Percentiles rank a stretch among this genome's conserved stretches.
Evolutionary conservation across 208 protist species (phyloP).

Genomic region (Balamuthia mandrillaris): DNA sequence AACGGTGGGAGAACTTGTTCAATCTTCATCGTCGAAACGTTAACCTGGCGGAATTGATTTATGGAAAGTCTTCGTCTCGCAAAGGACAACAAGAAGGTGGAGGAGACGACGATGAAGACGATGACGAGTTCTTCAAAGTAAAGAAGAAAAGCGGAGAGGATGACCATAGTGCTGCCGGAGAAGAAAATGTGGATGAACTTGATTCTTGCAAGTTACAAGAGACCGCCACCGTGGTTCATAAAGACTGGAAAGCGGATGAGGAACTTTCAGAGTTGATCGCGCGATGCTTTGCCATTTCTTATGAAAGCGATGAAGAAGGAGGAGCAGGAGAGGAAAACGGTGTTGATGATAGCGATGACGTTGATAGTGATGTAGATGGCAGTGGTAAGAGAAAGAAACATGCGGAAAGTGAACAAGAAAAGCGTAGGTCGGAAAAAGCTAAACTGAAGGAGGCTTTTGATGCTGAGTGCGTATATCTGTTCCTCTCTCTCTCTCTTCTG

Average conservation of each 20-base stretch:
- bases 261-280: too few species aligned
- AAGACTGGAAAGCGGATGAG: too few species aligned
- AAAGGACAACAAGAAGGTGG: not conserved
- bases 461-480: not conserved
- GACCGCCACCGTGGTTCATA: too few species aligned
- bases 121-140: too few species aligned
- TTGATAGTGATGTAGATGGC: conserved; percentile 14
- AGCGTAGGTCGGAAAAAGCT: not conserved
- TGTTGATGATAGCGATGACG: conserved; percentile 15
- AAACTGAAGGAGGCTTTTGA: conserved; percentile 34
- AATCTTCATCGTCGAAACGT: too few species aligned
- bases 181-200: not conserved
- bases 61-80: not conserved
- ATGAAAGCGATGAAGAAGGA: too few species aligned
- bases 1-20: too few species aligned
- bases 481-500: not conserved
- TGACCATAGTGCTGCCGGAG: not conserved
- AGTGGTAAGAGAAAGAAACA: conserved; percentile 21
- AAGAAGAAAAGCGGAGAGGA: too few species aligned
- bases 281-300: too few species aligned
- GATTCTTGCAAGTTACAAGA: too few species aligned
- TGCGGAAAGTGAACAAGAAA: not conserved
- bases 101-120: not conserved
- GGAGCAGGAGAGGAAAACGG: conserved; percentile 29
- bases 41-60: too few species aligned